Percentiles rank a stretch among this genome's conserved stretches.
These are phyloP conservation scores for Botrytis aclada DNA, from an alignment of 2,329 filamentous ascomycete species.

Conservation along the genomic window DNA sequence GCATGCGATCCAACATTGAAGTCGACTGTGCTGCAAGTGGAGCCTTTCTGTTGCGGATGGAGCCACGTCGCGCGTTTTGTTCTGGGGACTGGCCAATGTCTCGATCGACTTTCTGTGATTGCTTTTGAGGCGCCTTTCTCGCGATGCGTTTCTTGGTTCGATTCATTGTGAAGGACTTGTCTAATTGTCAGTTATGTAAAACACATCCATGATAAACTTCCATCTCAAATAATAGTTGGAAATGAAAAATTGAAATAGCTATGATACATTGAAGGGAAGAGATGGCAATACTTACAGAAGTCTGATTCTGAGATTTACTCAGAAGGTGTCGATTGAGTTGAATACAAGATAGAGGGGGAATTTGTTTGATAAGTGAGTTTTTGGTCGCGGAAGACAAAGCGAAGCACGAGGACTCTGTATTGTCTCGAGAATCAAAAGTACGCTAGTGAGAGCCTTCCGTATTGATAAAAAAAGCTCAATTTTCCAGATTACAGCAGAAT, in stretches of 20 bases:
- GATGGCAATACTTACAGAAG: neutral
- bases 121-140: neutral
- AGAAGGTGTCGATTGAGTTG: neutral
- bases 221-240: neutral
- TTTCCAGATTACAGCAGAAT: neutral
- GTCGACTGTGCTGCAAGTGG: neutral
- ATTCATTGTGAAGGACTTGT: neutral
- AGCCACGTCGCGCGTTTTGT: neutral
- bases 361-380: neutral
- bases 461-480: neutral
- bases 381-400: neutral
- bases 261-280: neutral
- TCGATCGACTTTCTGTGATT: too few relatives aligned
- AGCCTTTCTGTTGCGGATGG: neutral
- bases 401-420: neutral
- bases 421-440: neutral
- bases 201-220: too few relatives aligned
- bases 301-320: neutral
- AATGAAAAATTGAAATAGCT: neutral
- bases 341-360: neutral
- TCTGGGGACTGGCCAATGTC: neutral
- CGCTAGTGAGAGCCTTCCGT: neutral
- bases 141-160: neutral
- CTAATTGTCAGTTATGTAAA: neutral
- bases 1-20: neutral